Conservation (phyloP, 169 alveolate species). For the Eimeria maxima region DNA sequence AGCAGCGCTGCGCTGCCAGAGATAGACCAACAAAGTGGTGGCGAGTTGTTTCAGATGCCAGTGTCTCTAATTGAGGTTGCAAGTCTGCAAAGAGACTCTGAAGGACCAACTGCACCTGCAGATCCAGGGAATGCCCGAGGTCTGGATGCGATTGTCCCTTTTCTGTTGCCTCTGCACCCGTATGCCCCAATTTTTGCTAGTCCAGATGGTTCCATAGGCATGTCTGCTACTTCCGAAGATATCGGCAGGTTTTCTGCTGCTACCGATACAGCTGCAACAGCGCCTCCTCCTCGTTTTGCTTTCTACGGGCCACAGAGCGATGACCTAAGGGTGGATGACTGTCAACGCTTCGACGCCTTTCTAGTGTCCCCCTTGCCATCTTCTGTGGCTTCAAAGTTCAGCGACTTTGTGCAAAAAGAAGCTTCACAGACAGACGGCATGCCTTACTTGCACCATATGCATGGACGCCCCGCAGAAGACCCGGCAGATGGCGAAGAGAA, state of each 20-base stretch:
- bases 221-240: not conserved
- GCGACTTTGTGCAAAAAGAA: slow-evolving; percentile 48
- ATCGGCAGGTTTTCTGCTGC: not conserved
- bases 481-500: slow-evolving; percentile 69
- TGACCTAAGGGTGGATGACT: slow-evolving; percentile 24
- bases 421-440: slow-evolving; percentile 16
- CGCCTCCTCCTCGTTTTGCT: slow-evolving; percentile 21
- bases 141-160: slow-evolving; percentile 58
- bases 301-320: slow-evolving; percentile 73
- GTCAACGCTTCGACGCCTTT: slow-evolving; percentile 72
- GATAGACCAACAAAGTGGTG: not conserved
- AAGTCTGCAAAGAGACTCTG: not conserved
- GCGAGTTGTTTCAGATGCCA: not conserved
- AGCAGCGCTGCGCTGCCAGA: not conserved
- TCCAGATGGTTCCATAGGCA: not conserved
- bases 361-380: slow-evolving; percentile 77
- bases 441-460: slow-evolving; percentile 78
- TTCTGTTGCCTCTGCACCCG: slow-evolving; percentile 42
- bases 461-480: slow-evolving; percentile 57
- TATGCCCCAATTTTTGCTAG: slow-evolving; percentile 34
- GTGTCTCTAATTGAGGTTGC: not conserved
- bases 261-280: not conserved
- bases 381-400: slow-evolving; percentile 45
- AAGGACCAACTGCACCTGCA: not conserved
- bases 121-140: not conserved